Evolutionary conservation across 2,329 filamentous ascomycete genomes (phyloP), one percentile per base, ranked within the genome.

Genomic region (Colletotrichum salicis): DNA sequence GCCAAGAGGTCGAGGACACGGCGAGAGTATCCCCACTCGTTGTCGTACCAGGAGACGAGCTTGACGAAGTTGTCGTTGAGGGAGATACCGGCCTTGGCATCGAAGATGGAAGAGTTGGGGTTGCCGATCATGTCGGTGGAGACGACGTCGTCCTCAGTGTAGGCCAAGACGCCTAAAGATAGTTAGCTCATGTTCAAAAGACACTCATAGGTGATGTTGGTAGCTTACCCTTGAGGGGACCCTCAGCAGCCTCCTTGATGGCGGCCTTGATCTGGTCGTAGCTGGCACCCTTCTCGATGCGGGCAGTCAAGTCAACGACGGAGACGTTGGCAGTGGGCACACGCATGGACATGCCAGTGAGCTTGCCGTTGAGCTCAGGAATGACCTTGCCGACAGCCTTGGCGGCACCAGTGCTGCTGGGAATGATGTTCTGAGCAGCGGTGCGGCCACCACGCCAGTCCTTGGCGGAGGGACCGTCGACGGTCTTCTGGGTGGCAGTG

Each of bases 331-430:
- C 86, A 79, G 96, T 98, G 79, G 96, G 96, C 72, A 99, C 96
- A 93, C 96, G 96, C 93, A 99, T 96, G 81, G 96, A 91, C 96
- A 99, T 98, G 88, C 96, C 96, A 77, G 96, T 99, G 78, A 98
- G 94, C 93, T 99, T 99, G 91, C 96, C 96, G 88, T 98, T 98
- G 78, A 99, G 92, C 79, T 91, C 88, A 79, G 96, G 96, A 82
- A 98, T 98, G 89, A 98, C 96, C 93, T 99, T 99, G 88, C 96
- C 96, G 88, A 99, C 96, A 83, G 96, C 96, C 94, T 99, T 99
- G 84, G 96, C 96, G 85, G 96, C 96, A 92, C 96, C 96, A 77
- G 96, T 99, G 91, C 94, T 97, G 89, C 92, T 94, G 86, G 96
- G 96, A 83, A 99, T 98, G 91, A 98, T 98, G 93, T 99, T 98